A percentile compares a stretch with the other conserved stretches of the same genome.
These are phyloP conservation scores for Tardiomyces depauwii DNA, from an alignment of 1,139 yeast genomes.

Conservation along the genomic window DNA sequence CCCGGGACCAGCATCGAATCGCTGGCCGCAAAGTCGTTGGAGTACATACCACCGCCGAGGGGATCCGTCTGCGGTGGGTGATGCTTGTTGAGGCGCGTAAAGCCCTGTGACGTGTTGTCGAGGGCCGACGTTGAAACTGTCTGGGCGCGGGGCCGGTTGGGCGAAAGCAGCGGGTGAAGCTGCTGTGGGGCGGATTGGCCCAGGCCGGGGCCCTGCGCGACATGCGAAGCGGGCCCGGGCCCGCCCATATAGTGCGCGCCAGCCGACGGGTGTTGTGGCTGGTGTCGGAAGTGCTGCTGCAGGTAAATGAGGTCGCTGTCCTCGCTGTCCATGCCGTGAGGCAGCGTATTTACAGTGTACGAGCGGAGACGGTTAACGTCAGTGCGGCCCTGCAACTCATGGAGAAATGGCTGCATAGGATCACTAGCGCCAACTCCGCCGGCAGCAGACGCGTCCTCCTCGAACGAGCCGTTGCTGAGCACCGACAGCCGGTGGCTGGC, in stretches of 20 bases:
- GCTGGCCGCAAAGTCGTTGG: constrained; percentile 8
- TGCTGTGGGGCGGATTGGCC: background rate
- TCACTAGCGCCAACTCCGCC: constrained; percentile 9
- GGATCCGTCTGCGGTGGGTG: constrained; percentile 6
- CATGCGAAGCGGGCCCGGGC: too few relatives aligned
- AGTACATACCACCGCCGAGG: constrained; percentile 5
- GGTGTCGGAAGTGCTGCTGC: constrained; percentile 7
- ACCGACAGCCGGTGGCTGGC: background rate
- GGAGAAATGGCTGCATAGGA: constrained; percentile 24
- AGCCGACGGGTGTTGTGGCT: constrained; percentile 1
- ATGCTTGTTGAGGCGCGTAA: constrained; percentile 7
- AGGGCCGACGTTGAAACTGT: background rate
- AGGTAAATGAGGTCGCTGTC: constrained; percentile 6
- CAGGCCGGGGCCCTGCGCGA: background rate
- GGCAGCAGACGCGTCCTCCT: background rate
- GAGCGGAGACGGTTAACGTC: constrained; percentile 29
- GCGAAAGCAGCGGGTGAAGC: background rate
- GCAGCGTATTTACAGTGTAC: constrained; percentile 26
- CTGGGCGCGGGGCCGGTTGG: background rate
- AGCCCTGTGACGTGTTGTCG: constrained; percentile 1
- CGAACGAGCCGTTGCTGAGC: background rate
- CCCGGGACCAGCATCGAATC: background rate
- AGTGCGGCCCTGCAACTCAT: constrained; percentile 23
- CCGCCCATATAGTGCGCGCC: background rate
- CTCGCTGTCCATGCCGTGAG: constrained; percentile 8